Conservation (phyloP, 257 asterid genomes). For the Solanum clarkiae region DNA sequence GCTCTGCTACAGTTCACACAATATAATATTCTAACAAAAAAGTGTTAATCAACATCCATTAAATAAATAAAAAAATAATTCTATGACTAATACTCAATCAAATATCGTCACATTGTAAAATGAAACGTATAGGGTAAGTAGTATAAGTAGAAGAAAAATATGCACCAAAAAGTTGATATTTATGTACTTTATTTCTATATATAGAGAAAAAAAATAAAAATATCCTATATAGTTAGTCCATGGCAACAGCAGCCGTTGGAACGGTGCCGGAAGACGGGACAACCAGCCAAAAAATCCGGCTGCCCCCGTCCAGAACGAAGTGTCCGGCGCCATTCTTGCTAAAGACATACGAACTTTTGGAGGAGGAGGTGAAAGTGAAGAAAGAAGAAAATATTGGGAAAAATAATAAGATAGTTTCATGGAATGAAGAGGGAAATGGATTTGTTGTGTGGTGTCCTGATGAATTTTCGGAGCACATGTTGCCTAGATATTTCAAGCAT, state of each 20-base stretch:
- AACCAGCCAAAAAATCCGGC: background rate
- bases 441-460: slow-evolving; percentile 24
- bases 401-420: slow-evolving; percentile 11
- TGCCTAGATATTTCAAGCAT: slow-evolving; percentile 29
- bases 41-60: background rate
- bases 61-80: background rate
- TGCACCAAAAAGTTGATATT: background rate
- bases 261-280: background rate
- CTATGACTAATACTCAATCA: background rate
- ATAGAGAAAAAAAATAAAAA: background rate
- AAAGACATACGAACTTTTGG: slow-evolving; percentile 47
- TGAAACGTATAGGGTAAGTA: background rate
- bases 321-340: slow-evolving; percentile 48
- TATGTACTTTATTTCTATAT: background rate
- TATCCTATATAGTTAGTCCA: background rate
- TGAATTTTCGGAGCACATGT: slow-evolving; percentile 13
- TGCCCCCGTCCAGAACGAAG: slow-evolving; percentile 11
- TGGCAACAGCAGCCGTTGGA: slow-evolving; percentile 5
- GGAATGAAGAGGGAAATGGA: slow-evolving; percentile 20
- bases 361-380: background rate
- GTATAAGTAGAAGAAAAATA: background rate
- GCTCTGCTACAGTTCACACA: too few relatives aligned
- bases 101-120: background rate
- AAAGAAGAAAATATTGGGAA: background rate
- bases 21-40: background rate